Evolutionary conservation across 805 yeast species (phyloP).

Genomic region (Danielozyma ontarioensis): DNA sequence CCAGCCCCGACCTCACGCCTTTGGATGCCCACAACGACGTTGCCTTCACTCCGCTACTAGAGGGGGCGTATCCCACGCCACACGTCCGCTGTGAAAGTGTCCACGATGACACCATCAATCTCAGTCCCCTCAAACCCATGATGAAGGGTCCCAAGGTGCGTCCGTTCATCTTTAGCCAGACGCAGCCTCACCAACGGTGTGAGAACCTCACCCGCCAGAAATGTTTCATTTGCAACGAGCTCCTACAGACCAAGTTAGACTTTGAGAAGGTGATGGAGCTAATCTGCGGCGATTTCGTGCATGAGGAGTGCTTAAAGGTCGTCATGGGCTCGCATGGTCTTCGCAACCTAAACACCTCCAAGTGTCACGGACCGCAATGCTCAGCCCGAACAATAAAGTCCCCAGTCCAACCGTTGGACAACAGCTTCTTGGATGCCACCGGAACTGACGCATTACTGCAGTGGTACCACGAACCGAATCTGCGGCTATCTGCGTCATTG

Average conservation of each 20-base stretch:
- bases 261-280: conserved; percentile 45
- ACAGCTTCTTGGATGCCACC: too few species aligned
- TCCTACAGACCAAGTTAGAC: conserved; percentile 38
- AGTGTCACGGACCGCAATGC: not conserved
- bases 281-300: conserved; percentile 51
- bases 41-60: not conserved
- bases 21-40: not conserved
- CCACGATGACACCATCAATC: not conserved
- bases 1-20: not conserved
- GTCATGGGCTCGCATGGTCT: not conserved
- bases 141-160: conserved; percentile 19
- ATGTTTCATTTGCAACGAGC: conserved; percentile 52
- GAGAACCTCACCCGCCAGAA: not conserved
- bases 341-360: not conserved
- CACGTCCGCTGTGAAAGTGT: not conserved
- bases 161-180: conserved; percentile 16
- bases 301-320: conserved; percentile 52
- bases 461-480: too few species aligned
- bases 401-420: too few species aligned
- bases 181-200: conserved; percentile 4
- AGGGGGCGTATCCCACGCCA: not conserved
- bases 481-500: too few species aligned
- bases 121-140: not conserved
- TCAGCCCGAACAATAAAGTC: not conserved
- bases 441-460: not conserved